These are phyloP conservation scores for Rhynchosporium agropyri DNA, from an alignment of 2,329 filamentous ascomycete species.

Conservation along the genomic window DNA sequence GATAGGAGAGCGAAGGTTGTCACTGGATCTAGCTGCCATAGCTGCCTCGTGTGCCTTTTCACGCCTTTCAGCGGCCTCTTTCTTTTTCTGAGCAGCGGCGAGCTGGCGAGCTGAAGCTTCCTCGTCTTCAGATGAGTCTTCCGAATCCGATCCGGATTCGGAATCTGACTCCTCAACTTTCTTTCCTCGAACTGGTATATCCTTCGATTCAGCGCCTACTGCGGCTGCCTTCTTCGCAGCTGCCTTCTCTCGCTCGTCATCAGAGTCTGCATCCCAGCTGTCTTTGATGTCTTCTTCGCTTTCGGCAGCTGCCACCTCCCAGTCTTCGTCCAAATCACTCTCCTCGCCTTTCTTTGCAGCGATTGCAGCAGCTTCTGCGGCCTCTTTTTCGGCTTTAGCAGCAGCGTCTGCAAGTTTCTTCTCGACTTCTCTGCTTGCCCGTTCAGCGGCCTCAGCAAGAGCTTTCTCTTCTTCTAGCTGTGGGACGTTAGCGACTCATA, in stretches of 20 bases:
- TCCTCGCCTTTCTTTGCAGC: conserved; percentile 57
- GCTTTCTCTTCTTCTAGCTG: conserved; percentile 75
- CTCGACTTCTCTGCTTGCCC: conserved; percentile 69
- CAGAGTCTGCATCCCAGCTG: conserved; percentile 86
- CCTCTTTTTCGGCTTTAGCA: conserved; percentile 61
- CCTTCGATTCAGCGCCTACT: conserved; percentile 30
- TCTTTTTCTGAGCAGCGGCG: conserved; percentile 78
- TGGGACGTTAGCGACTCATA: conserved; percentile 23
- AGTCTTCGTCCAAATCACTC: conserved; percentile 76
- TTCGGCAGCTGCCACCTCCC: conserved; percentile 82
- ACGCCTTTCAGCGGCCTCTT: conserved; percentile 83
- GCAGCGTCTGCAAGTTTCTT: conserved; percentile 64
- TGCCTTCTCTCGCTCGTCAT: conserved; percentile 61
- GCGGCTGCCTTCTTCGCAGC: conserved; percentile 39
- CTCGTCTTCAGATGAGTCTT: conserved; percentile 71
- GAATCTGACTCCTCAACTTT: conserved; percentile 56
- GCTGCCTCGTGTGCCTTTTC: conserved; percentile 91
- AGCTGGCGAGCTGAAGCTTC: conserved; percentile 71
- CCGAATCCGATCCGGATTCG: conserved; percentile 60
- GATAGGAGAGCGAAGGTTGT: conserved; percentile 95
- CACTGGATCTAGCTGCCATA: conserved; percentile 85
- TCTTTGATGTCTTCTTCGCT: conserved; percentile 82
- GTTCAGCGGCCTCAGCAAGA: conserved; percentile 76
- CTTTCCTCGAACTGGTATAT: conserved; percentile 33
- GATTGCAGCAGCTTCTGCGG: conserved; percentile 57